Evolutionary conservation across 163 green algal species (phyloP), one percentile per base, ranked within the genome.

Genomic region (Chlorella variabilis): DNA sequence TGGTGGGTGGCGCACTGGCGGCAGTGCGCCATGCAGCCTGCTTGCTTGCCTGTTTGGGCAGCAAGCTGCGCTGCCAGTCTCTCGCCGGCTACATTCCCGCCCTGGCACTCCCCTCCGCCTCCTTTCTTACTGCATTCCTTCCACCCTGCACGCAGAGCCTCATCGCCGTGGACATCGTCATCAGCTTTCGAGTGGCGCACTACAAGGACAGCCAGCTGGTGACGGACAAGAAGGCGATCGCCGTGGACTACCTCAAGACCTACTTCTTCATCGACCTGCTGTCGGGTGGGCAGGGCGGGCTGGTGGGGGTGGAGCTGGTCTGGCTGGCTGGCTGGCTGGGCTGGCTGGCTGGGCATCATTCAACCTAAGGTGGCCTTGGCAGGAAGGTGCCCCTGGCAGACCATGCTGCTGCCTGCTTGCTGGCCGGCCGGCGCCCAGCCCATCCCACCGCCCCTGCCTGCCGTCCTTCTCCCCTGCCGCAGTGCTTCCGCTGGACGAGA

Each of bases 161-260:
- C 27, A 87, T 87, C 36, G 74, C 39, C 25, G 23, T 78, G 1
- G 83, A 87, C 34, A 84, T 87, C 23, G 71, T n/a, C 36, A 13
- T 88, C 63, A 87, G 65, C 74, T 88, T 88, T 38, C 61, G 82
- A 8, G 83, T 88, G 13, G 83, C 83, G 11, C 67, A 66, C 38
- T 88, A 80, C 49, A 74, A 77, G 68, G 69, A 87, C 25, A 80
- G 84, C n/a, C 51, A 84, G 29, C 71, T 88, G 25, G 59, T 88
- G 33, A 88, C 83, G 1, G 29, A 75, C 38, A 59, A 71, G 25
- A 41, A 48, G 8, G n/a, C 71, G 33, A 66, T 88, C 49, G 83
- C 80, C 0, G 63, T 65, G 8, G 58, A 79, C n/a, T 88, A 88
- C 48, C 45, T 86, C 29, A 70, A 34, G 49, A 51, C 25, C 9